phyloP scores from a whole-genome alignment of 345 rosid species.

The Firmiana major region DNA sequence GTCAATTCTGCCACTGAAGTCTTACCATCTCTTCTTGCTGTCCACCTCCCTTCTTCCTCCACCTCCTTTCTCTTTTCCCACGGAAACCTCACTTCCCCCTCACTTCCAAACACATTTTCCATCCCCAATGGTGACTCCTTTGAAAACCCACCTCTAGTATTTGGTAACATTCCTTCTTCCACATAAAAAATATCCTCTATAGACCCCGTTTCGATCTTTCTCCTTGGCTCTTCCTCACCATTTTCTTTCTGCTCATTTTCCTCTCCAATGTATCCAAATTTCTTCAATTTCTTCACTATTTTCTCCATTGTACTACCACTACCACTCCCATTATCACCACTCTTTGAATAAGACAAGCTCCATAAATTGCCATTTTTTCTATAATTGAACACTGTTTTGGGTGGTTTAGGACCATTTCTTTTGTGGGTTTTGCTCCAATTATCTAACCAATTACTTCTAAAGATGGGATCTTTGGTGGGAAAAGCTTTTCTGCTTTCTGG shows the following conservation, averaged over 20 bases:
- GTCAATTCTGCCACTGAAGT: conserved; percentile 69
- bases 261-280: conserved; percentile 55
- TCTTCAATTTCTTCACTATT: conserved; percentile 80
- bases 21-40: conserved; percentile 52
- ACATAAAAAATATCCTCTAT: conserved; percentile 66
- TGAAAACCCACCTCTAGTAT: conserved; percentile 56
- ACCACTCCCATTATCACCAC: conserved; percentile 18
- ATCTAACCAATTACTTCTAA: conserved; percentile 44
- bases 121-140: conserved; percentile 45
- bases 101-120: conserved; percentile 34
- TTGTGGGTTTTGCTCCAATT: conserved; percentile 49
- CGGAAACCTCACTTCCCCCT: conserved; percentile 67
- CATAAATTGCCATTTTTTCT: conserved; percentile 31
- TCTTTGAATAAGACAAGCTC: conserved; percentile 27
- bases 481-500: conserved; percentile 28
- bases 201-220: conserved; percentile 68
- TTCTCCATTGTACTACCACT: conserved; percentile 64
- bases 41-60: conserved; percentile 42
- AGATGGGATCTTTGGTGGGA: conserved; percentile 18
- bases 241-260: conserved; percentile 33
- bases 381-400: conserved; percentile 46
- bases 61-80: conserved; percentile 66
- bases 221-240: conserved; percentile 25
- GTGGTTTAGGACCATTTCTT: conserved; percentile 35
- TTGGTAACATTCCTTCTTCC: conserved; percentile 64